These are phyloP conservation scores for Globisporangium viniferum DNA, from an alignment of 352 stramenopile species.

Conservation along the genomic window DNA sequence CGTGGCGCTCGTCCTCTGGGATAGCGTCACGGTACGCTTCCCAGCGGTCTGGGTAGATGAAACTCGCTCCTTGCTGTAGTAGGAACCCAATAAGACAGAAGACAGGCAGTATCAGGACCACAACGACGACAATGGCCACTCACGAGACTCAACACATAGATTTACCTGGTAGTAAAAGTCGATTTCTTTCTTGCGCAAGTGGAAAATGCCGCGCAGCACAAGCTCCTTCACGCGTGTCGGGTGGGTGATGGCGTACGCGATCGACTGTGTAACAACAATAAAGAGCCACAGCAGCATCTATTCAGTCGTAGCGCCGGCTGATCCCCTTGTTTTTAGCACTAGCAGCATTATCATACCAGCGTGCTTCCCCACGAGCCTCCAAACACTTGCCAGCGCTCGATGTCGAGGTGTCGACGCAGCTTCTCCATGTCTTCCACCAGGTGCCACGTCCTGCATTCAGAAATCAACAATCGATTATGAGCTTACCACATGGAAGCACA, in stretches of 20 bases:
- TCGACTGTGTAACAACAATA: slow-evolving; percentile 40
- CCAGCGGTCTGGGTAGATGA: slow-evolving; percentile 91
- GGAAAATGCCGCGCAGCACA: slow-evolving; percentile 92
- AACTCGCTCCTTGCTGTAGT: slow-evolving; percentile 64
- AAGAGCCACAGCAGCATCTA: not conserved
- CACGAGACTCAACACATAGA: not conserved
- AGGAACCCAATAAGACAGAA: not conserved
- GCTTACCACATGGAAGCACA: not conserved
- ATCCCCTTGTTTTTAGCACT: not conserved
- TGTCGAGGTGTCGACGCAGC: slow-evolving; percentile 76
- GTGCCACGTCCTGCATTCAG: slow-evolving; percentile 67
- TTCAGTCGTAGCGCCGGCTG: not conserved
- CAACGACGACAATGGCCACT: not conserved
- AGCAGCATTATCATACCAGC: slow-evolving; percentile 36
- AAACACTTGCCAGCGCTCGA: slow-evolving; percentile 93
- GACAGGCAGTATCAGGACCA: not conserved
- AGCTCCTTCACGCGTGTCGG: slow-evolving; percentile 81
- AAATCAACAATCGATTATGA: not conserved
- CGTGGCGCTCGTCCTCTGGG: slow-evolving; percentile 74
- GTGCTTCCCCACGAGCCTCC: slow-evolving; percentile 95
- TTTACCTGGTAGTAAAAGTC: slow-evolving; percentile 91
- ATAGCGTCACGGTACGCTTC: slow-evolving; percentile 88
- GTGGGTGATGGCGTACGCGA: slow-evolving; percentile 91
- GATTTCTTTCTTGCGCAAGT: slow-evolving; percentile 89
- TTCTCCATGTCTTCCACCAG: slow-evolving; percentile 94